phyloP scores from a whole-genome alignment of 2,329 filamentous ascomycete species.

The Paecilomyces dactylethromorphus region DNA sequence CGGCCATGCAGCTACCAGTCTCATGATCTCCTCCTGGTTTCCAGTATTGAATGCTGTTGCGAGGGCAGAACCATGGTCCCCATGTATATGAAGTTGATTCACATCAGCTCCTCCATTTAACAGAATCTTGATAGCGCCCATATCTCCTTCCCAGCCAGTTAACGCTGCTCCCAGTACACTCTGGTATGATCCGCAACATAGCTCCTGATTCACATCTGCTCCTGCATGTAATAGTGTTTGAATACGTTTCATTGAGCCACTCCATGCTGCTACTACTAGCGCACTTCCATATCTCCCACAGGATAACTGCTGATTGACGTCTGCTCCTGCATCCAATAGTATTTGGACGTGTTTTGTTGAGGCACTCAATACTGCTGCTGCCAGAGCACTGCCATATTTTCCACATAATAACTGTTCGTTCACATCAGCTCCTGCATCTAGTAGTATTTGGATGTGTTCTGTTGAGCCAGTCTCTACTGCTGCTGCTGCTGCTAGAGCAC shows the following conservation, averaged over 20 bases:
- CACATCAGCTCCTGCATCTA: no score
- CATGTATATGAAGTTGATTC: background rate
- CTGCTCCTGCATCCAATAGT: background rate
- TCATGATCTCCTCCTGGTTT: no score
- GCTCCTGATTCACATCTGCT: background rate
- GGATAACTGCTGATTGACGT: background rate
- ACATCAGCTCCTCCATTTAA: conserved; percentile 3
- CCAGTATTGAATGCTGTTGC: no score
- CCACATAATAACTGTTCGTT: no score
- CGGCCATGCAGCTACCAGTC: no score
- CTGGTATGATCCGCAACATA: background rate
- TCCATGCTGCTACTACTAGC: background rate
- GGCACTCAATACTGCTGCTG: background rate
- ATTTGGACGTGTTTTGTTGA: no score
- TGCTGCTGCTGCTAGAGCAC: no score
- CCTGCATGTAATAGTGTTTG: background rate
- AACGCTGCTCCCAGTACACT: background rate
- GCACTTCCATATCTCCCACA: background rate
- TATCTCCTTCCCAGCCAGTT: background rate
- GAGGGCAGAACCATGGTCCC: no score
- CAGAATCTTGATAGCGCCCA: background rate
- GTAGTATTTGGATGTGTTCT: no score
- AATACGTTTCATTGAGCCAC: background rate
- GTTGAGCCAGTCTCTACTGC: no score
- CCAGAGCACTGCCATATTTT: no score